Base-by-base conservation (phyloP, 2,329 filamentous ascomycete species). In the Penicillium paneum region DNA sequence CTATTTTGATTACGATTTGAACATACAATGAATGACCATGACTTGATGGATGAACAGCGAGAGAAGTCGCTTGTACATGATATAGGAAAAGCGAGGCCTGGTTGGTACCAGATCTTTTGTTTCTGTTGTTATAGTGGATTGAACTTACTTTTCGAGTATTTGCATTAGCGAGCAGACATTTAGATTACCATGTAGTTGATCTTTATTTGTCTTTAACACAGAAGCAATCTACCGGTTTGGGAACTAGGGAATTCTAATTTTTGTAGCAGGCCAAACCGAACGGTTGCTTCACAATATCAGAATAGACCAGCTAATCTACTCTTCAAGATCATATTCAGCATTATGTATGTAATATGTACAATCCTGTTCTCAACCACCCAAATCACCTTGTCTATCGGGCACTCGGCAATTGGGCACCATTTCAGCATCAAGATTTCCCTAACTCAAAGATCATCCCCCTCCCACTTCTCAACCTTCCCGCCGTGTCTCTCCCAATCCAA, bases 401-500 rank as follows among this genome's bases (percentile, higher is more conserved):
- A 21, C 17, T 15, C 4, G 7, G 2, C 13, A 21, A 32, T 15
- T 15, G 12, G 21, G 17, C 21, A 26, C 8, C 26, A 15, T 12
- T 41, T 28, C 24, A 3, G 11, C 29, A 32, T 32, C 29, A 13
- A 32, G 13, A 28, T n/a, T 12, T 28, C 42, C 8, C 13, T 5
- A 17, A 44, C 49, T 31, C 50, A 55, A 56, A 42, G 63, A 48
- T 67, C 65, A 44, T 65, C 57, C 11, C 66, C 68, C 41, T 71
- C 66, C 71, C 73, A 80, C 68, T 70, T 71, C 74, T 84, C 77
- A 11, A 83, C 75, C 68, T 81, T 77, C 0, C 92, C 93, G 0
- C 89, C 87, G 56, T 83, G 86, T 67, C 75, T 82, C 59, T 80
- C 80, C 94, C 94, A 97, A 70, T 97, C 93, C 60, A 89, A 59